Evolutionary conservation across 140 eudicot species (phyloP), one percentile per base, ranked within the genome.

Genomic region (Bidens hawaiensis): DNA sequence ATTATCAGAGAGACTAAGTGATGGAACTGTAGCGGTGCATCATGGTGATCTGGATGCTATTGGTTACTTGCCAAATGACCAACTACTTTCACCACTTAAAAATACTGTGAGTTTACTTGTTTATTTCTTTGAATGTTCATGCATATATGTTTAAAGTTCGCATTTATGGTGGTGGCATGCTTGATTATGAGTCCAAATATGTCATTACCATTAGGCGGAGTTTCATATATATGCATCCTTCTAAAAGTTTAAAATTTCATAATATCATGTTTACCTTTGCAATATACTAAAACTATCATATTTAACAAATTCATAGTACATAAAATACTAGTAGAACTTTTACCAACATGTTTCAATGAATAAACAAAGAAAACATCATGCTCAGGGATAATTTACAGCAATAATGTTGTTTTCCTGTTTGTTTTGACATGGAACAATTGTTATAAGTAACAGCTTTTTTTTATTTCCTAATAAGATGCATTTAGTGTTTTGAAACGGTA

Each of bases 1-100:
- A 52, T 76, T 88, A 85, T 82, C 96, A 23, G 87, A 79, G 75
- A 79, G 77, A 60, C 80, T 77, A 62, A 72, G 67, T 64, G 97
- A 83, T 64, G 86, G 95, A 47, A 71, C 87, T 30, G 94, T 90
- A 46, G 81, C 90, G 60, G 63, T 86, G 82, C 81, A 74, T 77
- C 71, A 76, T 54, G 95, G 97, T 42, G 97, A 90, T 18, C 58
- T 79, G 24, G 94, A 83, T 25, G 80, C 69, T 64, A 61, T 48
- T 26, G 87, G 73, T 60, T 83, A 66, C 73, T 64, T 71, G 75
- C 74, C 79, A 40, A 78, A 73, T 15, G 95, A 90, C 40, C 81
- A 83, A 46, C 77, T 69, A 75, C 87, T 90, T 62, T 87, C 89
- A 47, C 81, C 87, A 34, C 62, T 86, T 65, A 82, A 95, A 27